Conservation (phyloP, 2,329 filamentous ascomycete genomes). For the Cercospora berteroae region DNA sequence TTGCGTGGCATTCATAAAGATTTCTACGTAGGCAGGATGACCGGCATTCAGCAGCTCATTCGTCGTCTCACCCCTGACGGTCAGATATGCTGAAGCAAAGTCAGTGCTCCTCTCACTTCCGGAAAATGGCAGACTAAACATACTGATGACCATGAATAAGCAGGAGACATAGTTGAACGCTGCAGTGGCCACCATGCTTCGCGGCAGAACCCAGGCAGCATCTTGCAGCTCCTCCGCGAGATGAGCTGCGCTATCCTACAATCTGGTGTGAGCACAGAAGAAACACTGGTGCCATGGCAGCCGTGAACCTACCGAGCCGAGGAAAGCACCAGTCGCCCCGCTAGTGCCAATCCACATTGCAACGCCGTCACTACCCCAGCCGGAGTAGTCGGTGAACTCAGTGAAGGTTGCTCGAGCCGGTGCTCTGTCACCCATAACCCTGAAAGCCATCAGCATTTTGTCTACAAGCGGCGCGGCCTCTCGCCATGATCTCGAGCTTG, state of each 20-base stretch:
- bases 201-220: conserved; percentile 20
- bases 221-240: conserved; percentile 35
- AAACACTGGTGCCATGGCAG: neutral
- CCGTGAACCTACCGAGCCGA: neutral
- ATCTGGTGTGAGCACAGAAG: neutral
- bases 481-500: neutral
- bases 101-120: neutral
- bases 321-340: neutral
- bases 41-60: neutral
- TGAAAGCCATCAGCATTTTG: neutral
- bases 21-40: conserved; percentile 25
- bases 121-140: neutral
- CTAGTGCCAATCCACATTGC: neutral
- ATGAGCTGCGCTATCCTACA: conserved; percentile 30
- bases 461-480: neutral
- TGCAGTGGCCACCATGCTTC: neutral
- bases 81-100: neutral
- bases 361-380: neutral
- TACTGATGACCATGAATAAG: neutral
- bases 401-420: neutral
- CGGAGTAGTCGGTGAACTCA: neutral
- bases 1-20: conserved; percentile 29
- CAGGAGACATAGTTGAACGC: neutral
- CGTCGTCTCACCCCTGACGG: neutral
- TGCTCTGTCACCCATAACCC: neutral